These are phyloP conservation scores for Croton setiger DNA, from an alignment of 441 rosid genomes.

Conservation along the genomic window DNA sequence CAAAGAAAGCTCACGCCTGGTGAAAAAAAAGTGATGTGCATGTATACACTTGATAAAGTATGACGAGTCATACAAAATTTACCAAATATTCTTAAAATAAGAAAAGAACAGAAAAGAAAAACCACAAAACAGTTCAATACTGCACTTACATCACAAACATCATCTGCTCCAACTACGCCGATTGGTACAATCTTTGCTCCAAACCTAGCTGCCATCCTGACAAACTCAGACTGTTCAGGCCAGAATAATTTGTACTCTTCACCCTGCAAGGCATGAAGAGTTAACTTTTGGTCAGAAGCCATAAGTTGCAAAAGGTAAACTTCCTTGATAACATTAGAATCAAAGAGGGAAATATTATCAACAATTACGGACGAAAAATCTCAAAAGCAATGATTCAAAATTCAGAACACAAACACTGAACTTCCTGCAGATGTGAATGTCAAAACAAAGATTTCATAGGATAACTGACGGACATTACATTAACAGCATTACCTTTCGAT, in stretches of 20 bases:
- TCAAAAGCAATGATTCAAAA: neutral
- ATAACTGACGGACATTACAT: neutral
- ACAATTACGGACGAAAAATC: too few relatives aligned
- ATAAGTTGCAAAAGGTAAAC: neutral
- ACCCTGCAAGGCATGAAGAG: conserved; percentile 45
- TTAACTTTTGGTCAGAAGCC: neutral
- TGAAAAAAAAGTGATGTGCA: too few relatives aligned
- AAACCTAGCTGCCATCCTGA: conserved; percentile 78
- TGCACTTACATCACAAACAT: conserved; percentile 47
- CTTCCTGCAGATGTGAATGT: neutral
- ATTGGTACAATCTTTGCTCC: conserved; percentile 88
- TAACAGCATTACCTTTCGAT: conserved; percentile 56
- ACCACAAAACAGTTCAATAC: too few relatives aligned
- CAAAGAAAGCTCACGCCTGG: neutral
- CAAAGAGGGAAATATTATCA: too few relatives aligned
- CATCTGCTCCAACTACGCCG: conserved; percentile 88
- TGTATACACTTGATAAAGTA: too few relatives aligned
- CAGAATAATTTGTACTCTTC: conserved; percentile 85
- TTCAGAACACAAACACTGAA: neutral
- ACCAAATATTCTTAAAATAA: too few relatives aligned
- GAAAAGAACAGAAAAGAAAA: too few relatives aligned
- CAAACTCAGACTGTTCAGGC: conserved; percentile 84
- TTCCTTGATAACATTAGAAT: too few relatives aligned
- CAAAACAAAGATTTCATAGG: neutral
- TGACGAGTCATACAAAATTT: too few relatives aligned